Conservation (phyloP, 78 protist genomes). For the Emiliania huxleyi region DNA sequence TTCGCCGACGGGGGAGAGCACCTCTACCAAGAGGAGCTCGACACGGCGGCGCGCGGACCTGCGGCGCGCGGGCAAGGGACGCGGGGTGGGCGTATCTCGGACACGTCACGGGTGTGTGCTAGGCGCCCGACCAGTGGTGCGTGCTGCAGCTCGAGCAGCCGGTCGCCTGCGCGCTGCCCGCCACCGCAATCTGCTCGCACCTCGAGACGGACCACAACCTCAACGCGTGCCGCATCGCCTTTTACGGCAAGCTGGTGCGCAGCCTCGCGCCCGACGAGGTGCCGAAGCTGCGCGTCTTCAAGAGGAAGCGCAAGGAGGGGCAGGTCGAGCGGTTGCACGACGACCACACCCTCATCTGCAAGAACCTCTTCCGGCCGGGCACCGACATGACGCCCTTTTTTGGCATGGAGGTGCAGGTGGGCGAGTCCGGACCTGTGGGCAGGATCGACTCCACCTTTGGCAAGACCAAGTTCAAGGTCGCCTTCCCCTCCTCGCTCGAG, state of each 20-base stretch:
- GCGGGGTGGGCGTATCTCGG: too few species aligned
- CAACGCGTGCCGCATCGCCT: conserved; percentile 50
- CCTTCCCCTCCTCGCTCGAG: not conserved
- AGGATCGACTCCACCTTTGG: conserved; percentile 82
- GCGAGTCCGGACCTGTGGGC: conserved; percentile 57
- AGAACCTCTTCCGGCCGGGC: conserved; percentile 40
- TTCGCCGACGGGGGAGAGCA: not conserved
- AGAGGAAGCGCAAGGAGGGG: not conserved
- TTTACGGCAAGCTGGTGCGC: not conserved
- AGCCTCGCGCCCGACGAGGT: not conserved
- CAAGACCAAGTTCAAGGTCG: conserved; percentile 69
- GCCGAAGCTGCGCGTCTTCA: not conserved
- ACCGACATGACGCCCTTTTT: conserved; percentile 67
- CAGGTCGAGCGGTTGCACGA: conserved; percentile 56
- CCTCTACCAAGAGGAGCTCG: conserved; percentile 14
- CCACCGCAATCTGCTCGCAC: conserved; percentile 76
- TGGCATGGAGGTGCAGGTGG: conserved; percentile 60
- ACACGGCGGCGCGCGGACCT: not conserved
- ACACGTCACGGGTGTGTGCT: too few species aligned
- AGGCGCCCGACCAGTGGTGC: conserved; percentile 13
- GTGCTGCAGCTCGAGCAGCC: conserved; percentile 76
- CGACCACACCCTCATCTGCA: conserved; percentile 69
- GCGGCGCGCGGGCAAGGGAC: too few species aligned
- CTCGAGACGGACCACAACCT: conserved; percentile 63
- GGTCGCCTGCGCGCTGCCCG: conserved; percentile 54